Conservation (phyloP, 805 yeast species). For the Lachancea mirantina region DNA sequence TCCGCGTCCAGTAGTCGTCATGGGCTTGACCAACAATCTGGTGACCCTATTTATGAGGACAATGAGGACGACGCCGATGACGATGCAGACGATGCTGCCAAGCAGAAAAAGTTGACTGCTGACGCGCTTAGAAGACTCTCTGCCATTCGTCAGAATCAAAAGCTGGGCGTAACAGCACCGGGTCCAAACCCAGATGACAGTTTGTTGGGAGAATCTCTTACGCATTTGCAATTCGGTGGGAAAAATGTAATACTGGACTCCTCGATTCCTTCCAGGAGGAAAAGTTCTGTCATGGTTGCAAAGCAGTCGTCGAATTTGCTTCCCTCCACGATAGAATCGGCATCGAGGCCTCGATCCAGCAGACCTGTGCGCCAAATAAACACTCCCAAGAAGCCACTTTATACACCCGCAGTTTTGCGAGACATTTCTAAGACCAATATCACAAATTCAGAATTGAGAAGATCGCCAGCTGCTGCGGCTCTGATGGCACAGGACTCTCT, state of each 20-base stretch:
- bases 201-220: constrained; percentile 13
- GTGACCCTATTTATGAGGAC: background rate
- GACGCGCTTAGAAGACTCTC: constrained; percentile 35
- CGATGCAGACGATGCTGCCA: constrained; percentile 22
- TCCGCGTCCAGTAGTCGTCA: no score
- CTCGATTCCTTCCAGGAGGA: constrained; percentile 13
- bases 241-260: constrained; percentile 27
- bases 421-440: constrained; percentile 39
- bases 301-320: constrained; percentile 13
- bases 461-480: constrained; percentile 14
- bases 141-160: constrained; percentile 15
- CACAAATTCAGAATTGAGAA: constrained; percentile 34
- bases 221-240: constrained; percentile 25
- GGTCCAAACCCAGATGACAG: constrained; percentile 7
- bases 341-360: constrained; percentile 8
- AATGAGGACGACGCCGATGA: constrained; percentile 18
- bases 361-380: constrained; percentile 55
- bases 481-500: constrained; percentile 11
- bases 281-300: constrained; percentile 14
- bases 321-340: constrained; percentile 5
- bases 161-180: constrained; percentile 1
- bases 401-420: constrained; percentile 82
- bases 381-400: constrained; percentile 79
- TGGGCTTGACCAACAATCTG: no score
- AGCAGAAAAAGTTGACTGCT: constrained; percentile 33